Base-by-base conservation (phyloP, 306 rosid genomes). In the Prunus campanulata region DNA sequence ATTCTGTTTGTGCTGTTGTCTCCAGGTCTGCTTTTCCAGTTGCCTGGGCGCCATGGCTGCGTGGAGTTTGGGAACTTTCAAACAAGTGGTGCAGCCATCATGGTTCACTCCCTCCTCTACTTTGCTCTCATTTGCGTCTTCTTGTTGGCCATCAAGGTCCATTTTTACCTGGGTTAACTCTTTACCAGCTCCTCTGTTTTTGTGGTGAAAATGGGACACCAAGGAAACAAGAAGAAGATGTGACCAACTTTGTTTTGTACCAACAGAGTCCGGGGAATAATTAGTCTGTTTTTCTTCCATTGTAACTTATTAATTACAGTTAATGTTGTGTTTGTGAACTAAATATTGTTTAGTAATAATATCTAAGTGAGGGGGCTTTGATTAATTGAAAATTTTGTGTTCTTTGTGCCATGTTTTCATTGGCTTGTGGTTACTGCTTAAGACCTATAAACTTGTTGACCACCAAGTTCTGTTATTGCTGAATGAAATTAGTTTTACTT, bases 61-160 rank as follows among this genome's bases (percentile, higher is more conserved):
- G 78, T 94, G 9, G 98, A 94, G 78, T 94, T 94, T 70, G 97
- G 95, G 2, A 85, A 85, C 78, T 94, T 94, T 55, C 90, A 90
- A 32, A 94, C 98, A 0, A 90, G 98, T 63, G 97, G 86, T 25
- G 96, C 95, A 2, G 78, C 96, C 70, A 90, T 94, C 1, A 74
- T 94, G 42, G 75, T 94, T 61, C 98, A 94, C 39, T 85, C 97
- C 5, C 87, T 94, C 9, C 93, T 94, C 79, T 94, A 90, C 80
- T 94, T 92, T 54, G 93, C 72, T 46, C 94, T 94, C 78, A 59
- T 94, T 60, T 92, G 90, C 52, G 57, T 86, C 27, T 92, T 89
- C 81, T 48, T 94, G 69, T 50, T 94, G 2, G 98, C 96, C 57
- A 22, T 92, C 57, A 89, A 68, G 81, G 84, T 94, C 66, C 97